These are phyloP conservation scores for Teratosphaeria zuluensis DNA, from an alignment of 2,329 filamentous ascomycete genomes.

Conservation along the genomic window DNA sequence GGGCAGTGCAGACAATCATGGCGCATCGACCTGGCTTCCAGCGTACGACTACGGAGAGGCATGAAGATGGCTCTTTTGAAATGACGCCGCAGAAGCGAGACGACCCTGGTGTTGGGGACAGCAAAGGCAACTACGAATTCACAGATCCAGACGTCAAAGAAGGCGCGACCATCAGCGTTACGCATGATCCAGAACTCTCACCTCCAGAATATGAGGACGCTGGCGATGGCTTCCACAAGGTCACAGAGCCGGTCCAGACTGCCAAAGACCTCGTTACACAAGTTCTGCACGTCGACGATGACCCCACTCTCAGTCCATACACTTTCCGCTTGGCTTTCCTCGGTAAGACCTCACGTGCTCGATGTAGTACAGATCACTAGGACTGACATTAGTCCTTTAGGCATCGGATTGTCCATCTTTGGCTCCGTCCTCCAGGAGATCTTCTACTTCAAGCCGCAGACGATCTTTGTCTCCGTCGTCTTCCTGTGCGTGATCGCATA, in stretches of 20 bases:
- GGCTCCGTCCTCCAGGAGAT: constrained; percentile 33
- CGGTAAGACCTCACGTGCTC: constrained; percentile 13
- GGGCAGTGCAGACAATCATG: background rate
- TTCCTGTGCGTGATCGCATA: constrained; percentile 39
- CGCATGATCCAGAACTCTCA: background rate
- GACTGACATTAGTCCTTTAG: background rate
- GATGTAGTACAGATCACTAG: background rate
- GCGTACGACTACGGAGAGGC: constrained; percentile 4
- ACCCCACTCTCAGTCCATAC: constrained; percentile 26
- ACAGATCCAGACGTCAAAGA: constrained; percentile 1
- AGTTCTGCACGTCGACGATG: constrained; percentile 29
- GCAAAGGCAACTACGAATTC: constrained; percentile 2
- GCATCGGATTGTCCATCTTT: constrained; percentile 17
- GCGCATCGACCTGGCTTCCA: constrained; percentile 7
- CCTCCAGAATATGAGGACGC: constrained; percentile 3
- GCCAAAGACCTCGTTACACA: constrained; percentile 25
- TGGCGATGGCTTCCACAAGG: constrained; percentile 5
- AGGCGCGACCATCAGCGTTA: background rate
- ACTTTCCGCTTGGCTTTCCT: constrained; percentile 33
- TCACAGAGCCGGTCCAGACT: constrained; percentile 10
- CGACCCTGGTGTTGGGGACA: background rate
- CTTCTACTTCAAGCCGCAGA: constrained; percentile 41
- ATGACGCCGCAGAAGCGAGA: background rate
- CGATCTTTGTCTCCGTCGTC: constrained; percentile 34
- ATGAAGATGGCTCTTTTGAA: background rate